phyloP scores from a whole-genome alignment of 768 basidiomycete species.

The Gymnopilus dilepis region DNA sequence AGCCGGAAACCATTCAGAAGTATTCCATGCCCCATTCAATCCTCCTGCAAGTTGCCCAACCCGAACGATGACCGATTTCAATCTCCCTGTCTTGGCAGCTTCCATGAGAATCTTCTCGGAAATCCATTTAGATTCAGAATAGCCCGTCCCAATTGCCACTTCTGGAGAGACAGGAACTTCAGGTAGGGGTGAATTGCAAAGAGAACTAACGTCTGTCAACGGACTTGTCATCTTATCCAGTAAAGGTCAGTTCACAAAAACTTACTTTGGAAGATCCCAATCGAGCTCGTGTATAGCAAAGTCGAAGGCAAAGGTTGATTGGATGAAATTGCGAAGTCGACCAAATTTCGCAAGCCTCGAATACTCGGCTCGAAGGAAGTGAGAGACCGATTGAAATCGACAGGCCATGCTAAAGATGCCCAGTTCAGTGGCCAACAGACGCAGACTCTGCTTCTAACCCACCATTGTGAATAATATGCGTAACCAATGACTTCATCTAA shows the following conservation, averaged over 20 bases:
- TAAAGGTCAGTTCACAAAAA: no score
- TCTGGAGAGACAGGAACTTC: conserved; percentile 30
- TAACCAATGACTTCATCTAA: conserved; percentile 9
- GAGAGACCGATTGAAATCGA: conserved; percentile 52
- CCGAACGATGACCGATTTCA: conserved; percentile 41
- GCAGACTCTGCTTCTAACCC: neutral
- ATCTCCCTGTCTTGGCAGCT: conserved; percentile 32
- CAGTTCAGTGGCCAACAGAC: neutral
- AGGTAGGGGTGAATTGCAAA: conserved; percentile 16
- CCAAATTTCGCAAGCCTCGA: conserved; percentile 42
- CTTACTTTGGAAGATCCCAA: conserved; percentile 15
- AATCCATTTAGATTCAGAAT: conserved; percentile 48
- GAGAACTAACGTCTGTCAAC: neutral
- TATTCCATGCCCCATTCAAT: conserved; percentile 47
- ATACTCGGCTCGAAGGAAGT: conserved; percentile 50
- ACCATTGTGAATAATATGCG: conserved; percentile 20
- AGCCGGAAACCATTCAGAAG: conserved; percentile 49
- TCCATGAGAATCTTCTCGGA: conserved; percentile 38
- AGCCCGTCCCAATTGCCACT: conserved; percentile 39
- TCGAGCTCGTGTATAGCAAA: conserved; percentile 9
- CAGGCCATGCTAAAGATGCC: conserved; percentile 42
- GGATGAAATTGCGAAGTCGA: conserved; percentile 42
- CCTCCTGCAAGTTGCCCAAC: conserved; percentile 52
- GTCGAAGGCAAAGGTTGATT: conserved; percentile 4
- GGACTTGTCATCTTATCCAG: no score